A percentile compares a stretch with the other conserved stretches of the same genome.
phyloP scores from a whole-genome alignment of 495 filamentous ascomycete species.

The Podospora tetraspora region DNA sequence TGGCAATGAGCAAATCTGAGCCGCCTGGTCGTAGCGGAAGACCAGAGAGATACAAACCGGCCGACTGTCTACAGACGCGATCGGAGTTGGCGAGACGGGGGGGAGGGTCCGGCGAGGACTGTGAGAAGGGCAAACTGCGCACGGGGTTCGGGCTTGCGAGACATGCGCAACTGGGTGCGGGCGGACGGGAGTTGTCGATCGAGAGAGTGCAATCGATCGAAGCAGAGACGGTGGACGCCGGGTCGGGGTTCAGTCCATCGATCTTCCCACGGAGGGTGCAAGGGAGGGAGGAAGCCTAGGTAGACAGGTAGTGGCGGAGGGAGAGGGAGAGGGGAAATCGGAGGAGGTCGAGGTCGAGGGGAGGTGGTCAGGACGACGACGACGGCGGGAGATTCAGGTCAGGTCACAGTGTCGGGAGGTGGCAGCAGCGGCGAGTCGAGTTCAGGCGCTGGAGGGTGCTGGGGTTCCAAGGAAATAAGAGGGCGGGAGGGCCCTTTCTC shows the following conservation, averaged over 20 bases:
- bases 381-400: slow-evolving; percentile 1
- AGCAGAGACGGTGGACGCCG: neutral
- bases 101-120: neutral
- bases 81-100: neutral
- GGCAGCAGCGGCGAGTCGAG: slow-evolving; percentile 7
- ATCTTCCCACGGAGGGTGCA: neutral
- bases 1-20: neutral
- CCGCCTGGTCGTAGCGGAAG: neutral
- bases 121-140: neutral
- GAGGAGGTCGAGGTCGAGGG: neutral
- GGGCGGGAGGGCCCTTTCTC: slow-evolving; percentile 18
- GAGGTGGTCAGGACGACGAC: slow-evolving; percentile 4
- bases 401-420: neutral
- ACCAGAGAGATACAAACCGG: neutral
- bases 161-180: neutral
- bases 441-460: slow-evolving; percentile 16
- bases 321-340: neutral
- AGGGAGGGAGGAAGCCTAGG: neutral
- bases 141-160: slow-evolving; percentile 4
- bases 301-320: neutral
- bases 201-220: slow-evolving; percentile 1
- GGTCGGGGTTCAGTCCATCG: neutral
- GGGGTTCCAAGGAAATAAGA: slow-evolving; percentile 23
- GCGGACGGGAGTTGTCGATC: neutral
- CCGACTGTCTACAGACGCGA: neutral